These are phyloP conservation scores for Cystobasidium tubakii DNA, from an alignment of 768 basidiomycete species.

Conservation along the genomic window DNA sequence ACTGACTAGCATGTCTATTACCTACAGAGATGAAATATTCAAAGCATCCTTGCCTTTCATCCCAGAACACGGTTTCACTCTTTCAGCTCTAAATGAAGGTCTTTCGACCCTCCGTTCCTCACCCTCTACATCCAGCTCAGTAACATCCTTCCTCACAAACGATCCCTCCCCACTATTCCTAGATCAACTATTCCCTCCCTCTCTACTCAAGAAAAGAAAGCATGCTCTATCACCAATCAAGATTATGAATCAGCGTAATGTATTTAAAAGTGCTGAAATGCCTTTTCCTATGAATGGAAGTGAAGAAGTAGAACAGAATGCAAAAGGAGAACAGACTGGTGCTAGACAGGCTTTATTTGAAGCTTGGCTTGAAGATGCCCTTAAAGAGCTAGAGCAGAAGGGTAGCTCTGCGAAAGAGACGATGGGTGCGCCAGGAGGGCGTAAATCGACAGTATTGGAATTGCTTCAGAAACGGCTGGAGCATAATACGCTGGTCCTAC, in stretches of 20 bases:
- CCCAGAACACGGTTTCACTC: slow-evolving; percentile 23
- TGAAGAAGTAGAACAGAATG: not conserved
- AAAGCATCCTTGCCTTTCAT: slow-evolving; percentile 11
- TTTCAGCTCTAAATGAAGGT: slow-evolving; percentile 10
- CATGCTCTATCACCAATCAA: not conserved
- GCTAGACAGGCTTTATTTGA: slow-evolving; percentile 24
- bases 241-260: not conserved
- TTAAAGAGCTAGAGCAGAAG: not conserved
- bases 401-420: not conserved
- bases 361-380: slow-evolving; percentile 17
- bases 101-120: not conserved
- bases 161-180: slow-evolving; percentile 6
- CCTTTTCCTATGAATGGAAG: slow-evolving; percentile 8
- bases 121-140: not conserved
- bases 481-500: slow-evolving; percentile 22
- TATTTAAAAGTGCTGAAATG: slow-evolving; percentile 10
- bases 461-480: slow-evolving; percentile 15
- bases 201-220: not conserved
- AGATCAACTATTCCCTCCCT: slow-evolving; percentile 30
- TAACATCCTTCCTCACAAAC: not conserved
- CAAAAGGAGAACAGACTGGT: slow-evolving; percentile 2
- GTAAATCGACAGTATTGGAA: not conserved
- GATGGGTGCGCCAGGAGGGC: not conserved
- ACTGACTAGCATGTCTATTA: too few species aligned
- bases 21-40: slow-evolving; percentile 4